Base-by-base conservation (phyloP, 768 basidiomycete genomes). In the Lyophyllum decastes region DNA sequence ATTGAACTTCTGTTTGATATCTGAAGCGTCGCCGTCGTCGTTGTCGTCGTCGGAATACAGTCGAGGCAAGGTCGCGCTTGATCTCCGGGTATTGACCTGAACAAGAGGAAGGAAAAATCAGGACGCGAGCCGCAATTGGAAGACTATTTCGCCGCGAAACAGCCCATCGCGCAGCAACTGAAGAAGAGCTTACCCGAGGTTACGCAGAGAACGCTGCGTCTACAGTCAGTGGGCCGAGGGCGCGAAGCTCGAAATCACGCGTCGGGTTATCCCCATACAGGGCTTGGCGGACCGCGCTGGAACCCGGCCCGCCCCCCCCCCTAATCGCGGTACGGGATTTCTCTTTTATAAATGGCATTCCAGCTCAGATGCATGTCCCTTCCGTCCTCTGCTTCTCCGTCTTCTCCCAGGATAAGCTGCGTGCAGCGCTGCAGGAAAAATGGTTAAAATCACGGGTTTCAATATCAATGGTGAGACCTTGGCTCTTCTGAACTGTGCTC, bases 391-490 rank as follows among this genome's bases (percentile, higher is more conserved):
- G 11, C 33, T 47, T 49, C 52, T 49, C 21, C 14, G 21, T 41
- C 46, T 19, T 30, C 30, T 27, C 9, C 26, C 3, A 21, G 17
- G 17, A 40, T 41, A 17, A 38, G 19, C 40, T 10, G 22, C 25
- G 24, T 17, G 5, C 25, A n/a, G 9, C 14, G 22, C n/a, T 19
- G 16, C 24, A 12, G 46, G 19, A 27, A 59, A 47, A 50, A 73
- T 73, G 72, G 61, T 64, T 58, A 85, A 68, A 56, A 87, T 88
- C 59, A 83, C 80, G 6, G 78, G 75, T 50, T 86, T 77, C 60
- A 78, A 84, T 64, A 85, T 78, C 8, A 84, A 85, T 64, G 87
- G 87, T 82, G 54, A 51, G 75, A 69, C n/a, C n/a, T 12, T 25
- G 52, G 34, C 22, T 35, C 19, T 22, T 27, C 8, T 24, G 5